Conservation (phyloP, 2,329 filamentous ascomycete genomes). For the Talaromyces albobiverticillius region DNA sequence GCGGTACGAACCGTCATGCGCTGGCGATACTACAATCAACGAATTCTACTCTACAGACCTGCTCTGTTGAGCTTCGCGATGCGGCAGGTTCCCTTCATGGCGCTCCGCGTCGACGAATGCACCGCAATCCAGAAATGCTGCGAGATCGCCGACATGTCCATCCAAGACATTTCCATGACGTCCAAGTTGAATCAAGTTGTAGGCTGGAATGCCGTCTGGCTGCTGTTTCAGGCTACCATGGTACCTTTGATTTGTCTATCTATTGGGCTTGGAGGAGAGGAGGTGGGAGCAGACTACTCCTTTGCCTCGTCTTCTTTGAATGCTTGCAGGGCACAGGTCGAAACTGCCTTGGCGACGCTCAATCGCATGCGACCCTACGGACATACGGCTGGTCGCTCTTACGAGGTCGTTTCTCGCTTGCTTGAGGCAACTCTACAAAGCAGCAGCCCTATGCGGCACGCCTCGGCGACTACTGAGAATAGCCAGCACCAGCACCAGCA, state of each 20-base stretch:
- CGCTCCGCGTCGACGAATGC: constrained; percentile 60
- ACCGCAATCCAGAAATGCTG: constrained; percentile 67
- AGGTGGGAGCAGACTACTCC: no score
- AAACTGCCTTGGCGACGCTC: background rate
- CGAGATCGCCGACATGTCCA: constrained; percentile 66
- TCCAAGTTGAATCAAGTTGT: constrained; percentile 72
- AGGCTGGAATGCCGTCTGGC: constrained; percentile 79
- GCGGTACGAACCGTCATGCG: constrained; percentile 73
- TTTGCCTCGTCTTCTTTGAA: background rate
- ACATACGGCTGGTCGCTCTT: background rate
- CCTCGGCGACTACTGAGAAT: no score
- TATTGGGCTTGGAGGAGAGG: background rate
- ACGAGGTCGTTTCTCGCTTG: background rate
- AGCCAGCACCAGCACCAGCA: no score
- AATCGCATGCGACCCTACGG: constrained; percentile 8
- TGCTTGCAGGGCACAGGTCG: background rate
- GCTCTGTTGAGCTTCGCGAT: constrained; percentile 65
- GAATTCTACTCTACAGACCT: constrained; percentile 72
- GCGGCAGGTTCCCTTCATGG: constrained; percentile 50
- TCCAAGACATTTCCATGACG: constrained; percentile 68
- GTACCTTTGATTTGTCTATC: constrained; percentile 60
- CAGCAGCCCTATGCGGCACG: no score
- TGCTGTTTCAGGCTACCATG: constrained; percentile 77
- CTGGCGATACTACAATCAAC: constrained; percentile 76
- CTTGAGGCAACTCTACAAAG: no score